These are phyloP conservation scores for Metschnikowia lochheadii DNA, from an alignment of 805 yeast species.

Conservation along the genomic window DNA sequence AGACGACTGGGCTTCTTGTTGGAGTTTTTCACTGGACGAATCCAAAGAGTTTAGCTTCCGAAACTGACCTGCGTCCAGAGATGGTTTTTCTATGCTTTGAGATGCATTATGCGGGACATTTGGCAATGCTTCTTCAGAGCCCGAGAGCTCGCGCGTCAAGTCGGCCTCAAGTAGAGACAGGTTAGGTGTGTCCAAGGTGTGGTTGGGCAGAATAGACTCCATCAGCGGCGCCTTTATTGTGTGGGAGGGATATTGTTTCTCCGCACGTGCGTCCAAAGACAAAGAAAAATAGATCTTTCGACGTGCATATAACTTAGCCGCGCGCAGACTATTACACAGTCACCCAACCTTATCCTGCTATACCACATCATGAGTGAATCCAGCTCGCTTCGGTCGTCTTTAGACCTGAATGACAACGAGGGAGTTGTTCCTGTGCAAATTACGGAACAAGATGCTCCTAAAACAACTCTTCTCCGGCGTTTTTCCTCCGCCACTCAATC, in stretches of 20 bases:
- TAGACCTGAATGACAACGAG: slow-evolving; percentile 4
- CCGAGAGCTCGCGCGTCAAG: background rate
- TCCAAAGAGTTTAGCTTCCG: background rate
- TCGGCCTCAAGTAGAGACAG: background rate
- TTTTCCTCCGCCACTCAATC: slow-evolving; percentile 16
- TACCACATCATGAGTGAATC: background rate
- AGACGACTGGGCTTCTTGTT: background rate
- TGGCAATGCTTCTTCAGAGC: background rate
- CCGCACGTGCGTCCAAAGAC: background rate
- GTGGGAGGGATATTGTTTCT: background rate
- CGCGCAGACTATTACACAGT: background rate
- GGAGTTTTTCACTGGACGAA: background rate
- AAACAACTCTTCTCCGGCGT: slow-evolving; percentile 12
- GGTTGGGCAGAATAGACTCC: slow-evolving; percentile 4
- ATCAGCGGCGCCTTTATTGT: background rate
- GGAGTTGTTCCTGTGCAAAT: slow-evolving; percentile 12
- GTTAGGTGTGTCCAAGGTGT: background rate
- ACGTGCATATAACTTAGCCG: background rate
- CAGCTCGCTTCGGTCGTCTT: slow-evolving; percentile 6
- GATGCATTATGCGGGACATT: background rate
- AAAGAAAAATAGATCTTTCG: background rate
- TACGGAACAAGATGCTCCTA: slow-evolving; percentile 3
- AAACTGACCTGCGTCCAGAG: background rate
- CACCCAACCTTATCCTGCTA: background rate
- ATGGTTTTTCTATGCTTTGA: background rate